These are phyloP conservation scores for Exophiala sideris DNA, from an alignment of 2,329 filamentous ascomycete genomes.

Conservation along the genomic window DNA sequence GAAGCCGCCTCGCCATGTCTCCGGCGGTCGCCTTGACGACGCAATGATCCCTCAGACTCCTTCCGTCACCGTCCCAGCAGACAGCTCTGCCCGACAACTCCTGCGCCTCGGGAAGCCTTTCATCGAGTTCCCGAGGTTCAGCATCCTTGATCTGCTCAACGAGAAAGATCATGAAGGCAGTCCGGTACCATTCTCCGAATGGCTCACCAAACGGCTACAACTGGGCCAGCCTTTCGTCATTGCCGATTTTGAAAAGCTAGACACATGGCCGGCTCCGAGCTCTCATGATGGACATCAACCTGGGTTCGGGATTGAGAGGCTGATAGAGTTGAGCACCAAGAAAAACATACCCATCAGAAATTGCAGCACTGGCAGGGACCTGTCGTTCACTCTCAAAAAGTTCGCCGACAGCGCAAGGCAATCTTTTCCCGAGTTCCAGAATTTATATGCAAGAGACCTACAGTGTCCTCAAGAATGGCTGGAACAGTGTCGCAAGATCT, in stretches of 20 bases:
- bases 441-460: slow-evolving; percentile 36
- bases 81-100: slow-evolving; percentile 28
- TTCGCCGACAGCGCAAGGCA: slow-evolving; percentile 31
- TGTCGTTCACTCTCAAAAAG: slow-evolving; percentile 35
- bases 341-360: slow-evolving; percentile 36
- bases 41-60: slow-evolving; percentile 29
- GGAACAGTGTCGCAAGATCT: slow-evolving; percentile 30
- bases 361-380: slow-evolving; percentile 35
- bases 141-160: slow-evolving; percentile 30
- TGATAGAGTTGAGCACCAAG: slow-evolving; percentile 35
- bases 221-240: slow-evolving; percentile 36
- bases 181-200: slow-evolving; percentile 28
- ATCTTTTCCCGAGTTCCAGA: slow-evolving; percentile 30
- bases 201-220: slow-evolving; percentile 33
- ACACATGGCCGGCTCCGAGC: slow-evolving; percentile 29
- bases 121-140: slow-evolving; percentile 33
- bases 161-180: slow-evolving; percentile 25
- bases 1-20: slow-evolving; percentile 11
- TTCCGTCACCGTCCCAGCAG: slow-evolving; percentile 25
- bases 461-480: slow-evolving; percentile 35
- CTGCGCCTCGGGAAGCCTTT: slow-evolving; percentile 31
- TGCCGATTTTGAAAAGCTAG: slow-evolving; percentile 34
- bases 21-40: neutral
- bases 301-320: slow-evolving; percentile 32
- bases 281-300: slow-evolving; percentile 16